Base-by-base conservation (phyloP, 1,139 yeast species). In the Yamadazyma blattariae region DNA sequence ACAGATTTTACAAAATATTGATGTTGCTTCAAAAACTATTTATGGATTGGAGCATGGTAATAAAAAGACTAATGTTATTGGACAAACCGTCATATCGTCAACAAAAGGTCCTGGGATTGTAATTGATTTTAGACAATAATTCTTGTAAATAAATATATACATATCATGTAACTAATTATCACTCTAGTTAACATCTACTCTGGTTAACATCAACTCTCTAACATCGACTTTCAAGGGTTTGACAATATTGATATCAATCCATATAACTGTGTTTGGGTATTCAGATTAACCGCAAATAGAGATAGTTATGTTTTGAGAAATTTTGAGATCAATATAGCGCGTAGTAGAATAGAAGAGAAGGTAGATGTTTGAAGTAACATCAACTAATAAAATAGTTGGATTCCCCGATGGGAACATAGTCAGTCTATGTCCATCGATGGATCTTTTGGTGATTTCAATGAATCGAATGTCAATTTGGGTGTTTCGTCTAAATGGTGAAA, bases 21-120 rank as follows among this genome's bases (percentile, higher is more conserved):
- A 77, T 34, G 82, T 85, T 7, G 85, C 88, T 8, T 75, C 85
- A 27, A 67, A 73, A 30, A 82, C 89, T 11, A 68, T 89, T 36
- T 71, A 77, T 49, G 70, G 62, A n/a, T 70, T 81, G 26, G 73
- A 84, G 39, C 62, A 67, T 5, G 81, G 79, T 40, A 63, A 81
- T 19, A 83, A 81, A 54, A 82, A 76, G 56, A 85, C 88, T 33
- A 79, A 82, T 54, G 56, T 80, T 38, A 54, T 89, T 37, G 95
- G 95, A 21, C 80, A 79, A 48, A 74, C 95, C 11, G 71, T 74
- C 20, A 58, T 89, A 39, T 71, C 82, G 27, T 77, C 89, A 31
- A 83, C 96, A 11, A 75, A 74, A 47, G 94, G 96, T 21, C 96
- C 96, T 2, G 82, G 90, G 18, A 71, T 87, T 36, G 82, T 84